Conservation (phyloP, 2,329 filamentous ascomycete genomes). For the Claviceps sorghi region DNA sequence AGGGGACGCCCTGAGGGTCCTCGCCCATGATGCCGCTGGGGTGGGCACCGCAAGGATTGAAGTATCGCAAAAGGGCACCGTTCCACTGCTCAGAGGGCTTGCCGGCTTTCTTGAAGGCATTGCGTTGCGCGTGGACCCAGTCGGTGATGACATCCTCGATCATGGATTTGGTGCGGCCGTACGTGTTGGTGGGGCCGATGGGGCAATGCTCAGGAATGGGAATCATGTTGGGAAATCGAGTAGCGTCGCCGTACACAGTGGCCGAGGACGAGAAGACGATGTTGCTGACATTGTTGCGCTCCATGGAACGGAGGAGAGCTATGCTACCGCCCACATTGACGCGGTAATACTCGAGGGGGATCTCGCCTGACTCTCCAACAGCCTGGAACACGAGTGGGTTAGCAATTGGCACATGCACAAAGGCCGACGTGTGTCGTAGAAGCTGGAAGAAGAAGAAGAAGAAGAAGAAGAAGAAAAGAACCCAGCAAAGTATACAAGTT, state of each 20-base stretch:
- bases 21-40: conserved; percentile 96
- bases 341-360: conserved; percentile 92
- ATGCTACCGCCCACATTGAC: conserved; percentile 94
- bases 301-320: conserved; percentile 73
- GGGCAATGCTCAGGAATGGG: conserved; percentile 96
- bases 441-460: background rate
- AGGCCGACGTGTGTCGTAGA: background rate
- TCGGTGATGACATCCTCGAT: conserved; percentile 90
- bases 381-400: conserved; percentile 39
- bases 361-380: conserved; percentile 87
- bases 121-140: conserved; percentile 73
- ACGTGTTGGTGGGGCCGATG: conserved; percentile 91
- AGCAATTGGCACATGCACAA: background rate
- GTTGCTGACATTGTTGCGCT: conserved; percentile 79
- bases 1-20: conserved; percentile 88
- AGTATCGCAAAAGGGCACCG: conserved; percentile 84
- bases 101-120: conserved; percentile 64
- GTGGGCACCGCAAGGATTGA: conserved; percentile 92
- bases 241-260: conserved; percentile 96
- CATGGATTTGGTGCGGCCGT: conserved; percentile 89
- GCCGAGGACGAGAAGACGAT: conserved; percentile 98
- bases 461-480: background rate
- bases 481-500: background rate
- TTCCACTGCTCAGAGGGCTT: conserved; percentile 76
- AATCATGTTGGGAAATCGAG: conserved; percentile 93